Evolutionary conservation across 176 grass and related monocot genomes (phyloP).

Genomic region (Oryza coarctata): DNA sequence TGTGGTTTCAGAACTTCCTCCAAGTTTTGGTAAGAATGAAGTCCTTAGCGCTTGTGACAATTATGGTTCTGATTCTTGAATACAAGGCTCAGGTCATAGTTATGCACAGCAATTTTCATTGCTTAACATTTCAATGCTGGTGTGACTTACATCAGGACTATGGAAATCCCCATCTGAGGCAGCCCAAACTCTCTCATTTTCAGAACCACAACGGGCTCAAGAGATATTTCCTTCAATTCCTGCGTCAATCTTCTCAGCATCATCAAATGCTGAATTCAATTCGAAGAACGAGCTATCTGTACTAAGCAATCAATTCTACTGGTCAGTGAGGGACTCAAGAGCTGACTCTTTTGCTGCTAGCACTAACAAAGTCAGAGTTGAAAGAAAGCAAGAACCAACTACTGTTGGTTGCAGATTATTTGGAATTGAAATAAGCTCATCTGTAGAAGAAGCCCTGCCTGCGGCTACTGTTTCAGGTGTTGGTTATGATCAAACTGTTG

Average conservation of each 20-base stretch:
- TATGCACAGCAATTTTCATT: conserved; percentile 14
- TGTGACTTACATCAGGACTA: conserved; percentile 53
- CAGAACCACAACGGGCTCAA: conserved; percentile 39
- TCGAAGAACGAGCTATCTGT: conserved; percentile 35
- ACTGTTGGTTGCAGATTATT: conserved; percentile 76
- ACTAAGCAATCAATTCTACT: conserved; percentile 46
- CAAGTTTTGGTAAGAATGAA: conserved; percentile 59
- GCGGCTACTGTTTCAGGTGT: conserved; percentile 33
- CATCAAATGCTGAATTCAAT: conserved; percentile 49
- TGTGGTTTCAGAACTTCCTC: conserved; percentile 51
- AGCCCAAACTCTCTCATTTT: conserved; percentile 59
- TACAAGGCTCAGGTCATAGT: conserved; percentile 16
- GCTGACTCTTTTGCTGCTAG: conserved; percentile 45
- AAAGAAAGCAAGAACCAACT: conserved; percentile 62
- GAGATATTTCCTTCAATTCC: conserved; percentile 47
- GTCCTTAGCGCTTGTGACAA: conserved; percentile 1
- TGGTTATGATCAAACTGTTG: conserved; percentile 42
- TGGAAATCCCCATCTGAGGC: conserved; percentile 66
- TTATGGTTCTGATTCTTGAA: conserved; percentile 4
- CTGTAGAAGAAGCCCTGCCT: conserved; percentile 36
- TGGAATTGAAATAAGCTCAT: conserved; percentile 74
- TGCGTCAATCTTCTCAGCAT: conserved; percentile 36
- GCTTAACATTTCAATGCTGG: conserved; percentile 25
- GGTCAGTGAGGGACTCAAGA: conserved; percentile 52
- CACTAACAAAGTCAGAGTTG: conserved; percentile 42